Evolutionary conservation across 2,329 filamentous ascomycete species (phyloP).

Genomic region (Aureobasidium sp.): DNA sequence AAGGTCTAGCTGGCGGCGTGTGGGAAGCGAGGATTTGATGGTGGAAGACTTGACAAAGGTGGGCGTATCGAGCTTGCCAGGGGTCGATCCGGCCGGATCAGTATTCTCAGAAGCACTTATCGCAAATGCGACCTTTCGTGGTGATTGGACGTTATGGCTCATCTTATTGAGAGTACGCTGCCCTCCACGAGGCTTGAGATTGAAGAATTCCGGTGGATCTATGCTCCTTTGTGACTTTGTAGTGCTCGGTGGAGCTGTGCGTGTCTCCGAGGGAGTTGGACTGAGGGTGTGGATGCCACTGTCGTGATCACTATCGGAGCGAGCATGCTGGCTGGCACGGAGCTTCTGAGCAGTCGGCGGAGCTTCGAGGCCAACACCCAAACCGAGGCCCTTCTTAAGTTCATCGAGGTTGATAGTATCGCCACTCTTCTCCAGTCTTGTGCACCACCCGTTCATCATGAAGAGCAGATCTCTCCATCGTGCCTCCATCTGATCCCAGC

Average conservation of each 20-base stretch:
- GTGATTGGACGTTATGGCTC: conserved; percentile 13
- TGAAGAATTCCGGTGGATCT: conserved; percentile 28
- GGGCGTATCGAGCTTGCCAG: conserved; percentile 21
- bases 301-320: background rate
- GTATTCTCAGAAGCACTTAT: conserved; percentile 22
- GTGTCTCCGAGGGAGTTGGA: background rate
- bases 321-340: background rate
- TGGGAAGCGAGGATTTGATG: background rate
- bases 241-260: conserved; percentile 19
- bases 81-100: background rate
- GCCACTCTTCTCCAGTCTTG: conserved; percentile 65
- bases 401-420: conserved; percentile 56
- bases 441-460: conserved; percentile 88
- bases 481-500: conserved; percentile 89
- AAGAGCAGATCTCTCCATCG: conserved; percentile 83
- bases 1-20: background rate
- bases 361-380: conserved; percentile 42
- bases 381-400: conserved; percentile 51
- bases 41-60: conserved; percentile 15
- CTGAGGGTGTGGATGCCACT: background rate
- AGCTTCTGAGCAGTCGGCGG: conserved; percentile 13
- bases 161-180: conserved; percentile 20
- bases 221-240: conserved; percentile 17
- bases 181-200: conserved; percentile 21
- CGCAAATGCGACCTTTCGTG: conserved; percentile 15